Evolutionary conservation across 129 eudicot genomes (phyloP).

Genomic region (Flaveria linearis): DNA sequence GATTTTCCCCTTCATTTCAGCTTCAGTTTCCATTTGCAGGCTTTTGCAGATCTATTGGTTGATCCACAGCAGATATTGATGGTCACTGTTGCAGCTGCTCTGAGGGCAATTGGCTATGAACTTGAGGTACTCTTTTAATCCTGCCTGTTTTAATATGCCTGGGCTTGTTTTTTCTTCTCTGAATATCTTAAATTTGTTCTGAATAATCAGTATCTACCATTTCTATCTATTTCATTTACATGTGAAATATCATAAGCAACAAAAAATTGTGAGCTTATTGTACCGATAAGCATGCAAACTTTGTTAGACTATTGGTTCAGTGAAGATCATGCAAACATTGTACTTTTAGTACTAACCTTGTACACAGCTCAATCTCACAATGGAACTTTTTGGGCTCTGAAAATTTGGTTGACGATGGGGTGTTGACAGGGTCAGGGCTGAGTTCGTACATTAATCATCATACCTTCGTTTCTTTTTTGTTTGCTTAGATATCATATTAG

Average conservation of each 20-base stretch:
- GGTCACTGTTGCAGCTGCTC: slow-evolving; percentile 38
- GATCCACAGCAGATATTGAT: slow-evolving; percentile 60
- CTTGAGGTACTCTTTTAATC: slow-evolving; percentile 32
- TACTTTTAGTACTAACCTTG: not conserved
- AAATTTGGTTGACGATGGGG: not conserved
- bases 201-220: not conserved
- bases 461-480: not conserved
- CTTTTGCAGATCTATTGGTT: slow-evolving; percentile 79
- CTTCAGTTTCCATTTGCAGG: slow-evolving; percentile 46
- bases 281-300: not conserved
- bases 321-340: not conserved
- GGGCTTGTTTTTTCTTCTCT: not conserved
- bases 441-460: slow-evolving; percentile 1
- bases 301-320: not conserved
- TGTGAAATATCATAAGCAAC: slow-evolving; percentile 6
- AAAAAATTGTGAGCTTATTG: slow-evolving; percentile 3
- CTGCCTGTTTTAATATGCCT: too few relatives aligned
- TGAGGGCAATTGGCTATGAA: slow-evolving; percentile 40
- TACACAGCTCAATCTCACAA: not conserved
- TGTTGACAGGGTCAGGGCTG: not conserved
- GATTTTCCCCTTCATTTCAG: not conserved
- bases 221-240: not conserved
- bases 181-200: not conserved
- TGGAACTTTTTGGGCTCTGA: not conserved
- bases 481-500: not conserved